Evolutionary conservation across 2,329 filamentous ascomycete species (phyloP), one percentile per base, ranked within the genome.

Genomic region (Aspergillus sp.): DNA sequence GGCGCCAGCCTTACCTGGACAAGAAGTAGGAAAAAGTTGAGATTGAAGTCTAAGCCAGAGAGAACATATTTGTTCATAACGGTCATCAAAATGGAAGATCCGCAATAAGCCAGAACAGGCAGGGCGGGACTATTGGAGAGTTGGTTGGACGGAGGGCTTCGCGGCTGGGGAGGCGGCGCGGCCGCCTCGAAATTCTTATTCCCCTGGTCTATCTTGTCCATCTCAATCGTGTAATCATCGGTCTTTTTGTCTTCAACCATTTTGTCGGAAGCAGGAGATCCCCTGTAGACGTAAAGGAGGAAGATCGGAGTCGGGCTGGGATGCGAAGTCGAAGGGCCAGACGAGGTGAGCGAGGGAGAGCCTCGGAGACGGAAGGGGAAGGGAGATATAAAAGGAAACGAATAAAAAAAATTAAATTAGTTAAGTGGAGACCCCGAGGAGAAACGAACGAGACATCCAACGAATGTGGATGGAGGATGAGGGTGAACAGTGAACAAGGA

Each of bases 11-110:
- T 71, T 86, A 97, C 94, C 88, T 98, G 95, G 62, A 98, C 85
- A 62, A 87, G 89, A 61, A 99, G 86, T 70, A 97, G 90, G 79
- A 99, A 91, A 79, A 98, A 96, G 79, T 96, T 96, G 71, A 99
- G 80, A 79, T 99, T 99, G 86, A 96, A 99, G 67, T 89, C 86
- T 54, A 85, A 84, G 61, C 95, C 95, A 7, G 92, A 97, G 51
- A 99, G 87, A 63, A 97, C 93, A 77, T 96, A 99, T 84, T 99
- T 99, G 82, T 99, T 99, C 77, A 96, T 95, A n/a, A 97, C 91
- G 7, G 95, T 99, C 95, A 99, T 99, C 77, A 94, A 86, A 74
- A 99, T 99, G n/a, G 93, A 97, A 55, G 94, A 91, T 71, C 90
- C 82, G 78, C 95, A 99, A 82, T 99, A 99, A 52, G 91, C 87